Percentiles rank a stretch among this genome's conserved stretches.
phyloP scores from a whole-genome alignment of 805 yeast genomes.

The Sugiyamaella valdiviana region DNA sequence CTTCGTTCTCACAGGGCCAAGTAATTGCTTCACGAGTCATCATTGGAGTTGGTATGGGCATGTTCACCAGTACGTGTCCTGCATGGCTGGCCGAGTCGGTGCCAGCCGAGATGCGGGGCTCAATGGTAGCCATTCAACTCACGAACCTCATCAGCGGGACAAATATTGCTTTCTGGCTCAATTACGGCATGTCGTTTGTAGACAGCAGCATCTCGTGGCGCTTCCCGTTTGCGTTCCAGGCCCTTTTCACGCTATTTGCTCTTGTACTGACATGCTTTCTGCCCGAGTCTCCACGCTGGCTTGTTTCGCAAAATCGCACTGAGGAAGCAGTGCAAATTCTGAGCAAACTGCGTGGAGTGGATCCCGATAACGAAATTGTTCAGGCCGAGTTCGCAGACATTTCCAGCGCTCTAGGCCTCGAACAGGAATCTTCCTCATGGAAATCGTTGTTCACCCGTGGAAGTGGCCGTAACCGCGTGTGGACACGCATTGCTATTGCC shows the following conservation, averaged over 20 bases:
- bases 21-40: slow-evolving; percentile 59
- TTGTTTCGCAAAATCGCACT: slow-evolving; percentile 24
- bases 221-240: slow-evolving; percentile 56
- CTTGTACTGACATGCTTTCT: slow-evolving; percentile 37
- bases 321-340: slow-evolving; percentile 20
- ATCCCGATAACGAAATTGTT: slow-evolving; percentile 7
- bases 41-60: slow-evolving; percentile 24
- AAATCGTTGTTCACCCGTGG: not conserved
- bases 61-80: slow-evolving; percentile 44
- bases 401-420: slow-evolving; percentile 1
- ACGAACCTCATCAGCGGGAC: slow-evolving; percentile 38
- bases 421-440: slow-evolving; percentile 1
- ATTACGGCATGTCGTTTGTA: slow-evolving; percentile 14
- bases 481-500: slow-evolving; percentile 2
- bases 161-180: slow-evolving; percentile 52
- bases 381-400: slow-evolving; percentile 9
- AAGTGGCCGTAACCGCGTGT: not conserved
- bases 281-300: slow-evolving; percentile 51
- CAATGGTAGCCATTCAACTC: slow-evolving; percentile 62
- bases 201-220: slow-evolving; percentile 49
- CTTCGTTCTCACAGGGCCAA: slow-evolving; percentile 43
- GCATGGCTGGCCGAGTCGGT: slow-evolving; percentile 70
- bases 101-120: slow-evolving; percentile 68
- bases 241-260: slow-evolving; percentile 41
- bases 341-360: slow-evolving; percentile 10